Base-by-base conservation (phyloP, 129 eudicot genomes). In the Heracleum sosnowskyi region DNA sequence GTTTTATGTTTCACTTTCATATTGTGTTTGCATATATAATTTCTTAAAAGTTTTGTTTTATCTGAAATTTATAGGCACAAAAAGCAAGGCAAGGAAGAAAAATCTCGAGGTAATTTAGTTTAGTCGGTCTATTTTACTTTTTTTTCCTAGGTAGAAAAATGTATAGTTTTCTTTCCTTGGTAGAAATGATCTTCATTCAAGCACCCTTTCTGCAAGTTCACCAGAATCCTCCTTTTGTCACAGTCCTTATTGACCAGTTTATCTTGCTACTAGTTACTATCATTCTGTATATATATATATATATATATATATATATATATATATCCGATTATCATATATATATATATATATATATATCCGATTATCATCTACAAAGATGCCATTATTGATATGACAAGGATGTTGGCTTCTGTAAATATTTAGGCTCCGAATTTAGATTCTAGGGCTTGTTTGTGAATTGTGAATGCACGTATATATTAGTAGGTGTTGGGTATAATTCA, bases 21-120 rank as follows among this genome's bases (percentile, higher is more conserved):
- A 34, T 26, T 29, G 51, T 62, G 22, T 33, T 12, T 62, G 35
- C 80, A 77, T 16, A 42, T 64, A 64, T 24, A 18, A 40, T 49
- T 4, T 8, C 39, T 53, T 35, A 16, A 13, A 70, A 57, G 1
- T 3, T 24, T 64, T 66, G 76, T 76, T 73, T 78, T 37, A 68
- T 69, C 66, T 79, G 49, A 45, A 68, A 35, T 47, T 49, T 60
- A 76, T 76, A 89, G 90, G 80, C 81, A 79, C 81, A 28, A 89
- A 68, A 78, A 79, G 82, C 80, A 79, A 85, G 41, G 78, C 86
- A 35, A 84, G 80, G 82, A 84, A 84, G 85, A 84, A 78, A 81
- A 71, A 86, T 53, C 78, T 53, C 3, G 86, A 84, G 92, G 88
- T 84, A 82, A 77, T 45, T 44, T 74, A 35, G 42, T 47, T 68